Percentiles rank a stretch among this genome's conserved stretches.
Conservation (phyloP, 1,284 basidiomycete species). For the Exobasidium cylindrosporum region DNA sequence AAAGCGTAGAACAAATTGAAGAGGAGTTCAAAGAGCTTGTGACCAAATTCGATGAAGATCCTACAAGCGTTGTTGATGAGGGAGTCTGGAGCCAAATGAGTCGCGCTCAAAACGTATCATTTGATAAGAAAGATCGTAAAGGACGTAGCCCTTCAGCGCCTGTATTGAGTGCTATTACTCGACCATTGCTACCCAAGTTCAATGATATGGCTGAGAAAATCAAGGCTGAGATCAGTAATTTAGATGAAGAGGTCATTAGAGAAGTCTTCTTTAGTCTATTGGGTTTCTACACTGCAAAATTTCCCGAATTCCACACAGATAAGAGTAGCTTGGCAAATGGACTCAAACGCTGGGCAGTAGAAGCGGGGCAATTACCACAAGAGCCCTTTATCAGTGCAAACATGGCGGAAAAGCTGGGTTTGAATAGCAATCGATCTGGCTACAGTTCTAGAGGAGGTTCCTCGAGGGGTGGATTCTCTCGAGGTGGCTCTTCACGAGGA, state of each 20-base stretch:
- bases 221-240: constrained; percentile 20
- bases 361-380: constrained; percentile 22
- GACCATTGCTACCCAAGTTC: background rate
- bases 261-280: constrained; percentile 24
- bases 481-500: constrained; percentile 6
- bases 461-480: background rate
- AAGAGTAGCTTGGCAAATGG: constrained; percentile 28
- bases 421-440: constrained; percentile 13
- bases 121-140: background rate
- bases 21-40: constrained; percentile 62
- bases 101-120: background rate
- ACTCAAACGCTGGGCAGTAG: constrained; percentile 31
- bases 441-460: background rate
- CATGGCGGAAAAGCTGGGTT: constrained; percentile 31
- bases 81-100: background rate
- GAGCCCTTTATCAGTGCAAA: constrained; percentile 27
- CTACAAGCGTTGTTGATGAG: constrained; percentile 32
- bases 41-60: constrained; percentile 61
- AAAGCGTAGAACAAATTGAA: constrained; percentile 62
- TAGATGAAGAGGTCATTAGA: constrained; percentile 14
- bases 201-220: constrained; percentile 9
- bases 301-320: constrained; percentile 26
- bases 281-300: constrained; percentile 32
- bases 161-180: background rate
- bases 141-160: constrained; percentile 17